Percentiles rank a stretch among this genome's conserved stretches.
phyloP scores from a whole-genome alignment of 1,139 yeast species.

The Nakaseomyces bracarensis region DNA sequence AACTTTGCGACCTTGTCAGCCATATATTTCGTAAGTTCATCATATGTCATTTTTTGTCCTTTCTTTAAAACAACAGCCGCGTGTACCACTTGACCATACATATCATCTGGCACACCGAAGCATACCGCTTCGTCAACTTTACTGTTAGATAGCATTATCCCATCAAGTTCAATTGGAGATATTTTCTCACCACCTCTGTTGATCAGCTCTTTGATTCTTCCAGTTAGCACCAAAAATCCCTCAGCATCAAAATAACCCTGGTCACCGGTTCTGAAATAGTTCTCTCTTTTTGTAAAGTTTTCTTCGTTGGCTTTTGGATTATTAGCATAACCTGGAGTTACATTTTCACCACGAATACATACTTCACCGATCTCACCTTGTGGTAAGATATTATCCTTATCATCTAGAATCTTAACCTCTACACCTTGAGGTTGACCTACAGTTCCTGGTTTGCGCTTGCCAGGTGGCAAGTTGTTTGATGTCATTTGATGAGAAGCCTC shows the following conservation, averaged over 20 bases:
- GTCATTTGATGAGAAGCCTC: conserved; percentile 70
- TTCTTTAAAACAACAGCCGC: conserved; percentile 53
- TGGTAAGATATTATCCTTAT: conserved; percentile 38
- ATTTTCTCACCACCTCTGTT: conserved; percentile 67
- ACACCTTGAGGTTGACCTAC: conserved; percentile 67
- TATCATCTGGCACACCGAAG: conserved; percentile 53
- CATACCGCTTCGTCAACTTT: conserved; percentile 58
- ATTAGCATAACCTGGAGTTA: conserved; percentile 62
- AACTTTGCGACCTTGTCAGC: conserved; percentile 41
- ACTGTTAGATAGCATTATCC: conserved; percentile 47
- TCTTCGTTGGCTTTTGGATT: conserved; percentile 60
- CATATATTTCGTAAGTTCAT: conserved; percentile 41
- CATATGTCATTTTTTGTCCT: conserved; percentile 34
- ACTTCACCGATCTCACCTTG: conserved; percentile 56
- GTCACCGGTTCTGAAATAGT: conserved; percentile 67
- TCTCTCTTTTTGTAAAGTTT: conserved; percentile 44
- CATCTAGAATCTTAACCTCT: conserved; percentile 48
- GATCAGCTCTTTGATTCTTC: conserved; percentile 59
- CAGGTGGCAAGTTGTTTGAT: conserved; percentile 57
- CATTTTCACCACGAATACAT: conserved; percentile 54
- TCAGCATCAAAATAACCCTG: conserved; percentile 56
- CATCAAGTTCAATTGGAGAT: conserved; percentile 58
- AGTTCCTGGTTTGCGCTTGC: conserved; percentile 55
- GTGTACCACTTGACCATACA: conserved; percentile 59
- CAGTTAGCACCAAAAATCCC: conserved; percentile 51